A percentile compares a stretch with the other conserved stretches of the same genome.
These are phyloP conservation scores for Cyberlindnera subsufficiens DNA, from an alignment of 805 yeast species.

Conservation along the genomic window DNA sequence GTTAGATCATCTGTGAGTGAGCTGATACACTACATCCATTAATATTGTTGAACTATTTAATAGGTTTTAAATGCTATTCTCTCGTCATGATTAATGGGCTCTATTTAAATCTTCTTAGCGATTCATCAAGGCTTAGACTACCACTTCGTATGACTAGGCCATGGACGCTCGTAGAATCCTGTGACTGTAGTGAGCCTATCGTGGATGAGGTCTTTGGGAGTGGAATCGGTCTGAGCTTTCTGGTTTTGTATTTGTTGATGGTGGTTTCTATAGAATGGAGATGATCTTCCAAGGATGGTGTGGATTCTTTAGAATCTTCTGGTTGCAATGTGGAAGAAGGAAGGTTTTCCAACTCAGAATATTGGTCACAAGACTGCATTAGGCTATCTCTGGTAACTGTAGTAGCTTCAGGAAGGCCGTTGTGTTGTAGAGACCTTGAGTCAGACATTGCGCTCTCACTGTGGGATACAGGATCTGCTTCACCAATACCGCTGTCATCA, in stretches of 20 bases:
- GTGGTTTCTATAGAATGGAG: neutral
- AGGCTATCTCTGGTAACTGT: neutral
- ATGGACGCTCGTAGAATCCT: constrained; percentile 1
- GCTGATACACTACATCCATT: too few species aligned
- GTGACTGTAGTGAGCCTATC: neutral
- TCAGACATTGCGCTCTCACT: neutral
- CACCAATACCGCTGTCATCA: too few species aligned
- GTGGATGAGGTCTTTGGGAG: constrained; percentile 1
- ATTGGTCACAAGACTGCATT: neutral
- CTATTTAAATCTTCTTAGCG: neutral
- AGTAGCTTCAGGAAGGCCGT: neutral
- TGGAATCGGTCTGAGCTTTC: neutral
- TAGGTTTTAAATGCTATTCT: too few species aligned
- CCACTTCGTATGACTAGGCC: neutral
- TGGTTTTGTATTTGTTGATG: constrained; percentile 1
- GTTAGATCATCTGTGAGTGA: neutral
- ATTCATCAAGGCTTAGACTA: neutral
- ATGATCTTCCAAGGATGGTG: neutral
- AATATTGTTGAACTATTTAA: neutral
- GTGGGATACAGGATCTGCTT: neutral
- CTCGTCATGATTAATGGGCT: too few species aligned
- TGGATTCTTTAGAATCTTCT: neutral
- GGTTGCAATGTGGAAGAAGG: neutral
- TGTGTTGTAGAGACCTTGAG: neutral
- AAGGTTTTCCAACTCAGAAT: neutral